Conservation (phyloP, 106 monocot genomes). For the Alisma plantagoaquatica region DNA sequence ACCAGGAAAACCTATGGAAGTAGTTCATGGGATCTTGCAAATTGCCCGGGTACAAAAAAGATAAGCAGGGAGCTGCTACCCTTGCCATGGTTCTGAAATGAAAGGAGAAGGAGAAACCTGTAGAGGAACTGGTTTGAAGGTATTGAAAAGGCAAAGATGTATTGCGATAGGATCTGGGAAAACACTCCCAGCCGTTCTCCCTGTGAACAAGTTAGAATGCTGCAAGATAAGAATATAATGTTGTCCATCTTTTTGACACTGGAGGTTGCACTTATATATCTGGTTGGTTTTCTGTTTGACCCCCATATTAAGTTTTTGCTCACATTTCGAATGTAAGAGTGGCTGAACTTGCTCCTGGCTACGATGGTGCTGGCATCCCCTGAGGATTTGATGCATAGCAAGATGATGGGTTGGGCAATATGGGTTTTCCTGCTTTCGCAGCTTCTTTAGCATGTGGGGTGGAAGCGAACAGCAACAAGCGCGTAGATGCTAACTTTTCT, state of each 20-base stretch:
- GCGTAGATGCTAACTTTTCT: slow-evolving; percentile 47
- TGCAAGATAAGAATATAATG: slow-evolving; percentile 61
- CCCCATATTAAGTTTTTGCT: too few species aligned
- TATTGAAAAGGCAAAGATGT: slow-evolving; percentile 89
- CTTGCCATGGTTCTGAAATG: slow-evolving; percentile 12
- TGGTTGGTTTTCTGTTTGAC: too few species aligned
- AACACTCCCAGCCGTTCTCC: slow-evolving; percentile 79
- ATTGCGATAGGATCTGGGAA: slow-evolving; percentile 94
- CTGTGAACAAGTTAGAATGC: slow-evolving; percentile 67
- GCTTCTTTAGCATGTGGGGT: slow-evolving; percentile 13
- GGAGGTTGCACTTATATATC: slow-evolving; percentile 95
- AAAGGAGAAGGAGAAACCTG: slow-evolving; percentile 36
- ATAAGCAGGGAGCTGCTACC: slow-evolving; percentile 19
- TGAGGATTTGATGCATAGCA: slow-evolving; percentile 84
- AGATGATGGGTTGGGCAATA: slow-evolving; percentile 37
- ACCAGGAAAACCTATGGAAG: slow-evolving; percentile 46
- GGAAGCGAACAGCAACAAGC: too few species aligned
- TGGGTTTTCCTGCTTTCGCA: slow-evolving; percentile 42
- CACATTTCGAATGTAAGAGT: too few species aligned
- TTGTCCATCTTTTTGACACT: slow-evolving; percentile 89
- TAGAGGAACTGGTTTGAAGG: slow-evolving; percentile 68
- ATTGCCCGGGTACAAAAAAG: slow-evolving; percentile 31
- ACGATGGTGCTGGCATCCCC: slow-evolving; percentile 19
- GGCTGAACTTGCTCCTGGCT: slow-evolving; percentile 1
- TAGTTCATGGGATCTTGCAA: slow-evolving; percentile 64